These are phyloP conservation scores for Backusella psychrophila DNA, from an alignment of 192 early-diverging fungal genomes.

Conservation along the genomic window DNA sequence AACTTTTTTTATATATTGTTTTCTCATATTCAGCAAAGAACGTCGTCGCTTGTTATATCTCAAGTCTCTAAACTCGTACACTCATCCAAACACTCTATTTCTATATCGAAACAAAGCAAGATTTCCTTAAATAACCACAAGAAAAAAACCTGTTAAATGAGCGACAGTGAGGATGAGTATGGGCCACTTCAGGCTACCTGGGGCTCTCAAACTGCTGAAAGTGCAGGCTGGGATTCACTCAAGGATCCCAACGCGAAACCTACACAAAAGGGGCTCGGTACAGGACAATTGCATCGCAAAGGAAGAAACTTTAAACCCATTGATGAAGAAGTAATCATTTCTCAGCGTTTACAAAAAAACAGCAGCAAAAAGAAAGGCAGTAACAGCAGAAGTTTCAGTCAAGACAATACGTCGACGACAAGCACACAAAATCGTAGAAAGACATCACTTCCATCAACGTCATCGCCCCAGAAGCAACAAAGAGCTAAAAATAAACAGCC, in stretches of 20 bases:
- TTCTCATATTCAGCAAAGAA: neutral
- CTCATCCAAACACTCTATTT: too few relatives aligned
- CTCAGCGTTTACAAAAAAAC: slow-evolving; percentile 21
- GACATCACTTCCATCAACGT: neutral
- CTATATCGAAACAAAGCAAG: neutral
- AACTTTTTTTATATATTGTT: neutral
- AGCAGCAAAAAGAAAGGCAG: neutral
- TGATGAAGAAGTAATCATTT: slow-evolving; percentile 28
- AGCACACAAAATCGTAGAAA: neutral
- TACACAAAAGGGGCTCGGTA: slow-evolving; percentile 19
- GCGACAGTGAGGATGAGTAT: slow-evolving; percentile 10
- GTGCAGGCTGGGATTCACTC: slow-evolving; percentile 17
- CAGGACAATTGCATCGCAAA: slow-evolving; percentile 32
- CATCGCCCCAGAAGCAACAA: neutral
- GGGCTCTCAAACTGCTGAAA: slow-evolving; percentile 6
- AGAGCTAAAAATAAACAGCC: neutral
- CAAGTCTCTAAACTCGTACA: neutral
- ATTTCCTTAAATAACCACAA: neutral
- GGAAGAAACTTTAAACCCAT: slow-evolving; percentile 36
- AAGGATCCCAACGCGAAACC: slow-evolving; percentile 27
- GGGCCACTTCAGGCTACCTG: slow-evolving; percentile 3
- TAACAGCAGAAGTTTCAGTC: neutral
- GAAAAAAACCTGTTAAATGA: neutral
- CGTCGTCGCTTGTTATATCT: neutral
- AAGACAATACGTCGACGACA: neutral